Base-by-base conservation (phyloP, 148 eudicot species). In the Cornus controversa region DNA sequence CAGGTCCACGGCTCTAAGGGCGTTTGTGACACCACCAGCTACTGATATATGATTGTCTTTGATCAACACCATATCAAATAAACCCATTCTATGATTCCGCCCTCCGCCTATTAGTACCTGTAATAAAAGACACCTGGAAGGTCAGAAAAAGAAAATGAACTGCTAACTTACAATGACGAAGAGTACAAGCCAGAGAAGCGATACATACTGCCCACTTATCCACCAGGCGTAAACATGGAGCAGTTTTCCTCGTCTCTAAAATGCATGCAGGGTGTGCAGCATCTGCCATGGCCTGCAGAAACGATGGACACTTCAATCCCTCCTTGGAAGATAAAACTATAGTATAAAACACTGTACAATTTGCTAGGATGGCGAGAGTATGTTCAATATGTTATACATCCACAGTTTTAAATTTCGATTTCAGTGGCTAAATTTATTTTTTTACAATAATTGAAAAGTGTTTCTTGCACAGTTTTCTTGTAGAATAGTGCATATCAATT, bases 51-150 rank as follows among this genome's bases (percentile, higher is more conserved):
- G 99, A 82, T 95, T 95, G 83, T 95, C 99, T 89, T 95, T 95
- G 74, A 95, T 90, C 92, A 95, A 77, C 70, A 91, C 93, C 99
- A 95, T 95, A 79, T 95, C 97, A 84, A 95, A 95, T 72, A 95
- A 90, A 81, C 99, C 99, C 87, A 95, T 83, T 75, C 97, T 90
- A 66, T 95, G 99, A 85, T 95, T 95, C 77, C 80, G 84, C 42
- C 99, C 99, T 80, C 99, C 99, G 75, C 99, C 99, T 72, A 95
- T 91, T 40, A 95, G 84, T 50, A 93, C 99, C 99, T 95, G 74
- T 29, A 47, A 70, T 74, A 66, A 76, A 67, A 69, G 24, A 45
- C 63, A 78, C 67, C 47, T 67, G 26, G 72, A 79, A 69, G 29
- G 31, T 65, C 15, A 22, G 40, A 63, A 18, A 71, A 62, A 66